Percentiles rank a stretch among this genome's conserved stretches.
Evolutionary conservation across 371 early-diverging fungal species (phyloP).

Genomic region (Gilbertella persicaria): DNA sequence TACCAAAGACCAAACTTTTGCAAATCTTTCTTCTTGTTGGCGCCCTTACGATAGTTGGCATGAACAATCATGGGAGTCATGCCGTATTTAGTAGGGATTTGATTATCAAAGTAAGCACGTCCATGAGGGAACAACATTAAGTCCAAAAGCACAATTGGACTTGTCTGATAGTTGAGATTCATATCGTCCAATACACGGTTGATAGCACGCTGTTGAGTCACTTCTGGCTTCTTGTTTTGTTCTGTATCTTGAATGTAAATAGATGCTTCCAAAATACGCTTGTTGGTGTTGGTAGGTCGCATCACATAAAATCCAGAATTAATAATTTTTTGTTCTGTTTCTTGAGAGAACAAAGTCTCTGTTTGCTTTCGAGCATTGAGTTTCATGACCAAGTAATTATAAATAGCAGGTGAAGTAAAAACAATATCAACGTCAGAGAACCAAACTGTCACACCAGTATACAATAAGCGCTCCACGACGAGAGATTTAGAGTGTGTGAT

Average conservation of each 20-base stretch:
- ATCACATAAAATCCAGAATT: slow-evolving; percentile 55
- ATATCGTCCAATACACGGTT: slow-evolving; percentile 44
- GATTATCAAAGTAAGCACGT: slow-evolving; percentile 42
- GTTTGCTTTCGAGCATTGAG: slow-evolving; percentile 35
- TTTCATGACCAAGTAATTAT: slow-evolving; percentile 41
- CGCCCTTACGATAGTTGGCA: slow-evolving; percentile 51
- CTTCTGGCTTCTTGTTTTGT: slow-evolving; percentile 32
- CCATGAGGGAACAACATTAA: slow-evolving; percentile 49
- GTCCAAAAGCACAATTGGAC: slow-evolving; percentile 40
- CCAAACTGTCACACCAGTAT: slow-evolving; percentile 45
- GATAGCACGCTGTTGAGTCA: slow-evolving; percentile 56
- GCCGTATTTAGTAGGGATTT: slow-evolving; percentile 39
- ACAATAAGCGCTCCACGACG: slow-evolving; percentile 38
- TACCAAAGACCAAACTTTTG: slow-evolving; percentile 48
- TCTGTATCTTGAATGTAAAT: slow-evolving; percentile 44
- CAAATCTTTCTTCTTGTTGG: slow-evolving; percentile 54
- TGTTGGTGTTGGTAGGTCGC: slow-evolving; percentile 44
- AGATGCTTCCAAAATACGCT: slow-evolving; percentile 42
- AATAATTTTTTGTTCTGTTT: slow-evolving; percentile 42
- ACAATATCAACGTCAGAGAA: slow-evolving; percentile 57
- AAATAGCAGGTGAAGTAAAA: slow-evolving; percentile 41
- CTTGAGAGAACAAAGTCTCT: slow-evolving; percentile 44
- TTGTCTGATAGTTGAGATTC: slow-evolving; percentile 45
- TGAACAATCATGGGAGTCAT: slow-evolving; percentile 51
- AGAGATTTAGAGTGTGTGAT: slow-evolving; percentile 40